phyloP scores from a whole-genome alignment of 139 green algal genomes.

The Gonium pectorale region DNA sequence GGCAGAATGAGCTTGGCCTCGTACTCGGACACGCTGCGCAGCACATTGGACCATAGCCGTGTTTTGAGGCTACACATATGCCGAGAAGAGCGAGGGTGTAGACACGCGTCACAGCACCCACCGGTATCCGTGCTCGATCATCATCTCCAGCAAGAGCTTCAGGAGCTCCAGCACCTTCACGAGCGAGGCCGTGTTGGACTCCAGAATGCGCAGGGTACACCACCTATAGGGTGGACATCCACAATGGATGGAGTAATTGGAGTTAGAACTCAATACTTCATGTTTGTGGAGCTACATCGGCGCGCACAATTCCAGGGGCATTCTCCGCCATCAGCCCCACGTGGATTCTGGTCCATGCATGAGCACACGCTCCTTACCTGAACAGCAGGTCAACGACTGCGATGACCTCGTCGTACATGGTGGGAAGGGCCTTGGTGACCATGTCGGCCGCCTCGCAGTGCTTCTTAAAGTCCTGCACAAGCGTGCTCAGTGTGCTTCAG shows the following conservation, averaged over 20 bases:
- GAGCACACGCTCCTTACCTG: constrained; percentile 46
- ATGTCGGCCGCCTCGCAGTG: constrained; percentile 85
- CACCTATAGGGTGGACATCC: too few species aligned
- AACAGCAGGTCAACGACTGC: constrained; percentile 69
- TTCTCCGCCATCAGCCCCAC: too few species aligned
- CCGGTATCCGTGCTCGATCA: constrained; percentile 52
- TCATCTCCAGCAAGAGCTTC: constrained; percentile 68
- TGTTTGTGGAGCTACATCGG: too few species aligned
- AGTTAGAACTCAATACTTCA: too few species aligned
- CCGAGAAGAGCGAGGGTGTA: too few species aligned
- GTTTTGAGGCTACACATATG: too few species aligned
- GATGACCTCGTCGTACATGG: constrained; percentile 58
- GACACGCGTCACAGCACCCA: too few species aligned
- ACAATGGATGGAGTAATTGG: too few species aligned
- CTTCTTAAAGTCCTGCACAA: constrained; percentile 86
- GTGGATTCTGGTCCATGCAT: not conserved
- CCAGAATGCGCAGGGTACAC: constrained; percentile 82
- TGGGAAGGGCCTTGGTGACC: constrained; percentile 38
- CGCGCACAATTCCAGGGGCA: too few species aligned
- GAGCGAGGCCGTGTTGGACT: constrained; percentile 84
- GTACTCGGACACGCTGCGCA: constrained; percentile 79
- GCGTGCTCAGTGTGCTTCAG: not conserved
- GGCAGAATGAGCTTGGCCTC: constrained; percentile 92
- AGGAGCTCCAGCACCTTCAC: constrained; percentile 82
- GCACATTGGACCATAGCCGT: not conserved